phyloP scores from a whole-genome alignment of 352 stramenopile species.

The Phytophthora palmivora region DNA sequence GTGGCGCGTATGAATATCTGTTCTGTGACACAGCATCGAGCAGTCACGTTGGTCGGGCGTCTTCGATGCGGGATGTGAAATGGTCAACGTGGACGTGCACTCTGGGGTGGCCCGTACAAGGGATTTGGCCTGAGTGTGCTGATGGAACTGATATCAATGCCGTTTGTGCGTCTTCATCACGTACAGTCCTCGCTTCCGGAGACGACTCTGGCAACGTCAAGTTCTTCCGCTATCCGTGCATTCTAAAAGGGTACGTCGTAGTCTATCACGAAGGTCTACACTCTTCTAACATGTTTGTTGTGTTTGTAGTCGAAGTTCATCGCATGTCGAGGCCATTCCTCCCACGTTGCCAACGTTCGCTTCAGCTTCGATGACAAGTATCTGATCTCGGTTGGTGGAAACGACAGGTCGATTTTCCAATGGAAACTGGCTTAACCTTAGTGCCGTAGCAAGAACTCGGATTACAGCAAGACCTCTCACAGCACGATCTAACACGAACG shows the following conservation, averaged over 20 bases:
- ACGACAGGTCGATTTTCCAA: constrained; percentile 89
- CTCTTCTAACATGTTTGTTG: constrained; percentile 10
- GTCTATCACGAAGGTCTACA: neutral
- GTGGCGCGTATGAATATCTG: constrained; percentile 89
- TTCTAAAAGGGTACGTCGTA: constrained; percentile 61
- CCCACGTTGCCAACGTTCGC: constrained; percentile 83
- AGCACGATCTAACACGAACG: constrained; percentile 16
- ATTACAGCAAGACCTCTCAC: neutral
- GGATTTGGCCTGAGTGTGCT: constrained; percentile 84
- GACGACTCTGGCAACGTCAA: constrained; percentile 88
- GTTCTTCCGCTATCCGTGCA: constrained; percentile 89
- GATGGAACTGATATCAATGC: constrained; percentile 89
- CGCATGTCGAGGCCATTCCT: constrained; percentile 69
- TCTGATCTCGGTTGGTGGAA: constrained; percentile 81
- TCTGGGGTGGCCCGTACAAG: constrained; percentile 92
- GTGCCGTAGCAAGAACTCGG: neutral
- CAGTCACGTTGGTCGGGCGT: constrained; percentile 86
- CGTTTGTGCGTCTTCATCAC: constrained; percentile 70
- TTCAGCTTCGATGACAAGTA: constrained; percentile 88
- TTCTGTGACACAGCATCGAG: constrained; percentile 88
- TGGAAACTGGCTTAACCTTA: constrained; percentile 63
- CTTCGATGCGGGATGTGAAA: constrained; percentile 72
- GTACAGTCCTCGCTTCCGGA: constrained; percentile 76
- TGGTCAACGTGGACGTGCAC: constrained; percentile 93
- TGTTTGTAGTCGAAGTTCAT: constrained; percentile 56